Evolutionary conservation across 345 rosid species (phyloP), one percentile per base, ranked within the genome.

Genomic region (Clarkia xantiana): DNA sequence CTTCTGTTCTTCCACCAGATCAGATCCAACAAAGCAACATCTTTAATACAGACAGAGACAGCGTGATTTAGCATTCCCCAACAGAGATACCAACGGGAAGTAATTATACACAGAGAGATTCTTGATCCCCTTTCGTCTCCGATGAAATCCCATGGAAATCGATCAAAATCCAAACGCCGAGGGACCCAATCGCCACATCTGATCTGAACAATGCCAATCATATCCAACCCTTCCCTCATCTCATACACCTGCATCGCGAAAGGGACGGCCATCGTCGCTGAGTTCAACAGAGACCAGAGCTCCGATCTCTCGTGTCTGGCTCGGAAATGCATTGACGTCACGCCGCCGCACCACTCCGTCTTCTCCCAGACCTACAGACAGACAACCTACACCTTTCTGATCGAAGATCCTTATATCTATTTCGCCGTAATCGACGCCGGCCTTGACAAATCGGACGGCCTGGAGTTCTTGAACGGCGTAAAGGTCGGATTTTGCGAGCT

Each of bases 301-400:
- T 60, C 79, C 16, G 86, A 72, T 18, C 76, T 91, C 59, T 75
- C 61, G 58, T 52, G 57, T 15, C 44, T 80, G 40, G 96, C 82
- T 14, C 62, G 53, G 16, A 18, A 62, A 69, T 91, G 94, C 72
- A 66, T 86, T 52, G 73, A 73, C 52, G 66, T 57, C 23, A 57
- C 96, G 53, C 98, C 98, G 22, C 74, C 65, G 0, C 55, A 71
- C 60, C 98, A 91, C 74, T 72, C 87, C 9, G 39, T 62, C 49
- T 91, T 86, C 67, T 79, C 83, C 22, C 94, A 86, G 22, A 81
- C 98, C 14, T 68, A 58, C 52, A 53, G 62, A 18, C 41, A 66
- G 16, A 74, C 67, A 59, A 76, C 81, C 22, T 77, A 84, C 62
- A 66, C 81, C 2, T 86, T 76, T 74, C 60, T 81, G 10, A 73